Evolutionary conservation across 768 basidiomycete species (phyloP).

Genomic region (Pisolithus sp.): DNA sequence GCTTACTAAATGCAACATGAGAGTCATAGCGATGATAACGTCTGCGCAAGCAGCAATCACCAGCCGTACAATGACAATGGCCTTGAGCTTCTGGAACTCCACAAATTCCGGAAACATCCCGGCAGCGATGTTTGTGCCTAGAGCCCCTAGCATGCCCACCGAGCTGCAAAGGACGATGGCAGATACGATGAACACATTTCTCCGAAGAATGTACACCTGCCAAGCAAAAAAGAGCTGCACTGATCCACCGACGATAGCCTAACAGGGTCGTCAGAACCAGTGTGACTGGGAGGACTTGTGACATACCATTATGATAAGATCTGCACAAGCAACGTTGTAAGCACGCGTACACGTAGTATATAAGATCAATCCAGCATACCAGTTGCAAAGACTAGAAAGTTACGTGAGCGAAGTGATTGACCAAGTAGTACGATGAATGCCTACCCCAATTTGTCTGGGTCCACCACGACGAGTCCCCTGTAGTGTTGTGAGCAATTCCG

Average conservation of each 20-base stretch:
- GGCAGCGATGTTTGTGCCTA: constrained; percentile 31
- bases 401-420: background rate
- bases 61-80: constrained; percentile 35
- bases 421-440: constrained; percentile 3
- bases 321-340: constrained; percentile 12
- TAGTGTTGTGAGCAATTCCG: background rate
- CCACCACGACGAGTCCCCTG: constrained; percentile 25
- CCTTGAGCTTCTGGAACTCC: constrained; percentile 31
- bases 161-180: constrained; percentile 19
- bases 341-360: background rate
- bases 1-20: constrained; percentile 38
- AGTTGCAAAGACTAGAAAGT: constrained; percentile 36
- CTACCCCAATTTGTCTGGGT: constrained; percentile 29
- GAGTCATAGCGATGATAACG: constrained; percentile 31
- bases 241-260: constrained; percentile 37
- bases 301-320: constrained; percentile 39
- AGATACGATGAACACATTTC: constrained; percentile 19
- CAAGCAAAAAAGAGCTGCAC: constrained; percentile 43
- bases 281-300: background rate
- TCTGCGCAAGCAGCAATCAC: constrained; percentile 34
- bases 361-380: constrained; percentile 20
- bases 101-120: constrained; percentile 27
- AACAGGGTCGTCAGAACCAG: background rate
- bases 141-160: constrained; percentile 13
- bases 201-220: constrained; percentile 29